Conservation (phyloP, 2,329 filamentous ascomycete genomes). For the Raffaelea deltoideospora region DNA sequence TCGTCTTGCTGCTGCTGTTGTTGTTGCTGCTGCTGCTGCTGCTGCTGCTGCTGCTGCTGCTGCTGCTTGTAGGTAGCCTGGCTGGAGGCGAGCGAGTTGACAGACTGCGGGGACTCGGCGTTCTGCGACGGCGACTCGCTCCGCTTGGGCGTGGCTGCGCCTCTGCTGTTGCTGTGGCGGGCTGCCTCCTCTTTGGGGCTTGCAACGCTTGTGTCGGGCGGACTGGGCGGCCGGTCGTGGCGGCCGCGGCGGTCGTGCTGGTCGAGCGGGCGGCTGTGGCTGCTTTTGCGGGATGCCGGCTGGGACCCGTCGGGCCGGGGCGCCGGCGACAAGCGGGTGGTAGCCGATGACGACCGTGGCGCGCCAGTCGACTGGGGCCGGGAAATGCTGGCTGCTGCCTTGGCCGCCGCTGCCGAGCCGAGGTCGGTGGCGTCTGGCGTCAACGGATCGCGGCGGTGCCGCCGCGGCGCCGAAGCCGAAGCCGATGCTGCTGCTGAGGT, state of each 20-base stretch:
- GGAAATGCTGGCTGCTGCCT: too few species aligned
- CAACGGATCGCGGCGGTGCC: constrained; percentile 31
- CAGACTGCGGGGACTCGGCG: constrained; percentile 32
- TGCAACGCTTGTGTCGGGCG: constrained; percentile 47
- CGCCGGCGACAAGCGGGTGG: too few species aligned
- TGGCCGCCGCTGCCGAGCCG: constrained; percentile 24
- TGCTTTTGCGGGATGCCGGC: constrained; percentile 21
- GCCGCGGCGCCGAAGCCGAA: constrained; percentile 8
- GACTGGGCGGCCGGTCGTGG: constrained; percentile 42
- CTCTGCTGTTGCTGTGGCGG: neutral
- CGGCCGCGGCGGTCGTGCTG: too few species aligned
- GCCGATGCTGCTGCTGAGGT: neutral
- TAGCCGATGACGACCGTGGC: too few species aligned
- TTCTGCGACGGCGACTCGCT: constrained; percentile 6
- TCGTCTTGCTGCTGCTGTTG: too few species aligned
- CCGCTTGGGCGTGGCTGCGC: neutral
- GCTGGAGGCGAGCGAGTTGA: constrained; percentile 41
- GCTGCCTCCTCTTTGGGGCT: constrained; percentile 22
- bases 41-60: neutral
- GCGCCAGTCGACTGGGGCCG: constrained; percentile 28
- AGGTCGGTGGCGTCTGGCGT: constrained; percentile 63
- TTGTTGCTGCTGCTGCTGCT: too few species aligned
- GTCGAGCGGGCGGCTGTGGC: too few species aligned
- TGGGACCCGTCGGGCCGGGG: constrained; percentile 18
- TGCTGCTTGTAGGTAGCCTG: constrained; percentile 30